Base-by-base conservation (phyloP, 148 eudicot genomes). In the Rhododendron ovatum region DNA sequence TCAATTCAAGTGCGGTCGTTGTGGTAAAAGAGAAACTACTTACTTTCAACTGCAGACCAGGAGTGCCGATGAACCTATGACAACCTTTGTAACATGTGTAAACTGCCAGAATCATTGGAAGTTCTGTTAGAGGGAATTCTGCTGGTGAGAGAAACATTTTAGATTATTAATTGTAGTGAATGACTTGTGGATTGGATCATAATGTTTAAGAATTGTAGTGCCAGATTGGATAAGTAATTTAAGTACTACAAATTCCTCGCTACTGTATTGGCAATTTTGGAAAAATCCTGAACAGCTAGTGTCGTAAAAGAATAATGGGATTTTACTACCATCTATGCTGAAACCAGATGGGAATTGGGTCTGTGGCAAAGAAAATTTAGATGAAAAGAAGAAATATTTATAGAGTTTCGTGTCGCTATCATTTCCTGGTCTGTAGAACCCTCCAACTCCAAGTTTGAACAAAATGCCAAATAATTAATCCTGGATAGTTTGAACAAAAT, bases 61-160 rank as follows among this genome's bases (percentile, higher is more conserved):
- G 61, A 93, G 94, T 91, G 96, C 96, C 39, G 94, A 93, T 90
- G 96, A 93, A 84, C 96, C 96, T 5, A 93, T 93, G 96, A 93
- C 96, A 0, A 93, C 96, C 1, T 93, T 89, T 84, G 96, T 93
- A 55, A 93, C 96, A 4, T 93, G 96, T 87, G 93, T 91, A 48
- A 93, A 93, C 90, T 93, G 96, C 89, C 90, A 93, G 83, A 93
- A 93, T 89, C 96, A 91, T 81, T 93, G 94, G 94, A 93, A 93
- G 84, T 93, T 93, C 86, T 93, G 96, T 75, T 87, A 87, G 86
- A 84, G 28, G 78, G 48, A 65, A 45, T 71, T 77, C 80, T 15
- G 26, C 26, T 76, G 59, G 45, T 28, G 51, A 47, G 82, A 57
- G 82, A 26, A 11, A 26, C 71, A 63, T n/a, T 26, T 67, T 28